Base-by-base conservation (phyloP, 2,329 filamentous ascomycete genomes). In the Calonectria hongkongensis region DNA sequence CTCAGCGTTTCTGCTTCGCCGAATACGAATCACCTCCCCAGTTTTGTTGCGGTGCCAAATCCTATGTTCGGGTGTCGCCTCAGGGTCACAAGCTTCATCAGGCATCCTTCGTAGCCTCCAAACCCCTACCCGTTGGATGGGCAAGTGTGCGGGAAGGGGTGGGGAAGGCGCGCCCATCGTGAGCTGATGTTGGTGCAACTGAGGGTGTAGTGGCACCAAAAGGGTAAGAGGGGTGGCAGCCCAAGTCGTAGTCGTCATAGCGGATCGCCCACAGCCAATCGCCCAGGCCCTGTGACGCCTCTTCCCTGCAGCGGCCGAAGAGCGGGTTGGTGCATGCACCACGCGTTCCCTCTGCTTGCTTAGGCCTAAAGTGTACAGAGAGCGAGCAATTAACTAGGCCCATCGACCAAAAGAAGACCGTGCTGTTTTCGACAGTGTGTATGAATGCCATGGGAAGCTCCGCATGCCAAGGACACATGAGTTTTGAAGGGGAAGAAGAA, bases 161-260 rank as follows among this genome's bases (percentile, higher is more conserved):
- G 65, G 48, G 60, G 48, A 56, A 66, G 56, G 67, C n/a, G 39
- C 47, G n/a, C 54, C 63, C 63, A 71, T 56, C 36, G 21, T 65
- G 73, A 76, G 73, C 72, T 73, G 75, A 73, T 69, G 54, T 54
- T 56, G 65, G 50, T 43, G 33, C 48, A 54, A 39, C 39, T 39
- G 5, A n/a, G 30, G 28, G 47, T 48, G 67, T 36, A 60, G 54
- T 36, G 54, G 16, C n/a, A 60, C 54, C n/a, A 41, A 43, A 64
- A 39, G 43, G 45, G 30, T 18, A 18, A 16, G 25, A 60, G 39
- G 43, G n/a, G n/a, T 43, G 45, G 62, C 62, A 66, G 7, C 47
- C 63, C 64, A 72, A 75, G 71, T 73, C 75, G 58, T 73, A 33
- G 73, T 76, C 77, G 78, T 79, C 78, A 79, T 76, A 64, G 18